Conservation (phyloP, 2,329 filamentous ascomycete genomes). For the Trichoderma arundinaceum region DNA sequence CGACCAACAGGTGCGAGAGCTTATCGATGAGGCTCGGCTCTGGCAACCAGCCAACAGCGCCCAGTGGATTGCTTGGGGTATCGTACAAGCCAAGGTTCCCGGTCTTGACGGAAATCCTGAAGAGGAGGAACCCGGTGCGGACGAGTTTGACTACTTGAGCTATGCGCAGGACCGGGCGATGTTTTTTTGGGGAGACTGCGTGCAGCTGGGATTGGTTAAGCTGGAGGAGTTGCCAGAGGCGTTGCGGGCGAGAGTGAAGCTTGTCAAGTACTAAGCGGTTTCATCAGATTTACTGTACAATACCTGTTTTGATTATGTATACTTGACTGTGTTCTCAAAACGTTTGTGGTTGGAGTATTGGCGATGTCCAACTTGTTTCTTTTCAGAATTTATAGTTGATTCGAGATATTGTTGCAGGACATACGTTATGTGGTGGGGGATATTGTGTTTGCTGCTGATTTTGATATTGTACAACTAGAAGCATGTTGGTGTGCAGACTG, state of each 20-base stretch:
- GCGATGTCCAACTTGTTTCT: not conserved
- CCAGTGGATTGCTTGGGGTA: slow-evolving; percentile 94
- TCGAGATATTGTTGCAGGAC: not conserved
- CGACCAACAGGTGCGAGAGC: slow-evolving; percentile 70
- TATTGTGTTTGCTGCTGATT: not conserved
- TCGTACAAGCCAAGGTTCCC: slow-evolving; percentile 92
- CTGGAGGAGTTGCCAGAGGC: slow-evolving; percentile 75
- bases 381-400: not conserved
- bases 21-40: slow-evolving; percentile 78
- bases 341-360: too few relatives aligned
- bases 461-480: not conserved
- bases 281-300: not conserved
- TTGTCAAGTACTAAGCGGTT: slow-evolving; percentile 64
- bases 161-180: slow-evolving; percentile 90
- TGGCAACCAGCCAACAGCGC: slow-evolving; percentile 90
- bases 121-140: slow-evolving; percentile 62
- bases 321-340: too few relatives aligned
- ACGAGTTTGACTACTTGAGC: slow-evolving; percentile 89
- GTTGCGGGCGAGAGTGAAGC: slow-evolving; percentile 70
- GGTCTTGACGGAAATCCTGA: slow-evolving; percentile 58
- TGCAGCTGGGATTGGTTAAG: slow-evolving; percentile 75
- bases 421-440: too few relatives aligned
- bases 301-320: too few relatives aligned
- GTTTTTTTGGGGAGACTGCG: slow-evolving; percentile 93
- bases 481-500: not conserved